Percentiles rank a stretch among this genome's conserved stretches.
Conservation (phyloP, 352 stramenopile genomes). For the Phytopythium ostracodes region DNA sequence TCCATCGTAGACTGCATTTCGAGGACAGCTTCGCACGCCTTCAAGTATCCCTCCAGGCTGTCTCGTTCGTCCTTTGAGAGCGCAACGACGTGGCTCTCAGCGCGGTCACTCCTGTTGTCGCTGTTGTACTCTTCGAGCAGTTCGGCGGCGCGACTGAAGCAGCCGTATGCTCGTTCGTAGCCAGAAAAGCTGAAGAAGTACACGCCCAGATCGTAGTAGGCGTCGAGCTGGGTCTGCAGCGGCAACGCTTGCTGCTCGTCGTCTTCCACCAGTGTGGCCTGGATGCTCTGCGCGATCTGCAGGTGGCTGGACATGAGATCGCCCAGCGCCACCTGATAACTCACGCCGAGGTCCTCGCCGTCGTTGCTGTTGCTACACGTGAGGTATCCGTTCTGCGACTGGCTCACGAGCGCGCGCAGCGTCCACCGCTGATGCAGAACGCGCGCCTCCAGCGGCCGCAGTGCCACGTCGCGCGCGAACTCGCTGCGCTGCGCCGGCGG, state of each 20-base stretch:
- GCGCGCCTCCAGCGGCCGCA: slow-evolving; percentile 45
- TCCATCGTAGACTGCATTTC: slow-evolving; percentile 37
- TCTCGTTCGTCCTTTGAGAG: slow-evolving; percentile 24
- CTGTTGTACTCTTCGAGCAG: slow-evolving; percentile 37
- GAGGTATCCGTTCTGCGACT: slow-evolving; percentile 70
- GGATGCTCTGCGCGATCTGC: slow-evolving; percentile 60
- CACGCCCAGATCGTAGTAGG: slow-evolving; percentile 58
- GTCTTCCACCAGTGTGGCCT: slow-evolving; percentile 44
- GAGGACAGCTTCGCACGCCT: slow-evolving; percentile 63
- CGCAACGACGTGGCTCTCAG: background rate
- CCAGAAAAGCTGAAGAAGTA: slow-evolving; percentile 80
- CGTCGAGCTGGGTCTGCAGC: slow-evolving; percentile 45
- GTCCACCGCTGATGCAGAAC: slow-evolving; percentile 77
- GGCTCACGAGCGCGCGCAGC: slow-evolving; percentile 59
- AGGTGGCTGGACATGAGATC: slow-evolving; percentile 56
- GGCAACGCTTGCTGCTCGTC: slow-evolving; percentile 34
- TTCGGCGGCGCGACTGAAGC: slow-evolving; percentile 58
- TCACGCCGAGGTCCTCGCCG: slow-evolving; percentile 54
- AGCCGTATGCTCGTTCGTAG: slow-evolving; percentile 74
- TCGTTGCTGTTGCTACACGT: slow-evolving; percentile 61
- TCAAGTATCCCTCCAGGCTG: slow-evolving; percentile 63
- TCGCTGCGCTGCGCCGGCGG: slow-evolving; percentile 20
- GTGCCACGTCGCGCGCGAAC: slow-evolving; percentile 27
- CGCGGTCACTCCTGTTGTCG: slow-evolving; percentile 1
- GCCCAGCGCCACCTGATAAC: slow-evolving; percentile 66